Evolutionary conservation across 2,329 filamentous ascomycete species (phyloP), one percentile per base, ranked within the genome.

Genomic region (Davidsoniella virescens): DNA sequence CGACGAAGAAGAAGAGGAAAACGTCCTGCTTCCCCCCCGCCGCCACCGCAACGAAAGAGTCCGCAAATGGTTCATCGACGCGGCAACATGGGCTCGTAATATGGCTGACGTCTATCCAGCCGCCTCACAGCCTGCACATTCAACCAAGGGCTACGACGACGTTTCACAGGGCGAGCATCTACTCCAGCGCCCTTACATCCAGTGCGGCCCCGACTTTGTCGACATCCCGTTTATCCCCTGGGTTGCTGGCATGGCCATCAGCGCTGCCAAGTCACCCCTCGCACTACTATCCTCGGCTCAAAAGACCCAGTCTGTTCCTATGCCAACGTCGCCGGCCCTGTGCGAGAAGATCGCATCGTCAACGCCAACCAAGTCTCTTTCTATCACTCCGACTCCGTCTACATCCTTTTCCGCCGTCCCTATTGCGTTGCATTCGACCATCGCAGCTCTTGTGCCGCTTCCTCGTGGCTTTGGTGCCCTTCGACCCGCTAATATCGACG

Each of bases 91-190:
- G 51, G 46, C 51, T 3, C 46, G 38, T 20, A 52, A 52, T 29
- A 52, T 52, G 38, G 51, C 39, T 16, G 46, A 49, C 26, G 51
- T 52, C n/a, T 52, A 52, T 20, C 51, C 51, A 29, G 51, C 51
- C 5, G 51, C 51, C n/a, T 42, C 46, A 14, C 51, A 52, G 29
- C 36, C 41, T 1, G 43, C 41, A 6, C 40, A 44, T 10, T 40
- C 46, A 25, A 25, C 45, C 12, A 23, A 29, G 16, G 51, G 47
- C 33, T 47, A 52, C 18, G 40, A 52, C 20, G 40, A 49, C 16
- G 46, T 49, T n/a, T 36, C 37, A 17, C 51, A 49, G 16, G 47
- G 51, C 26, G 51, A 49, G 14, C 44, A 49, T 25, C 40, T 49
- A 41, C 41, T 52, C n/a, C 51, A 52, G 42, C 40, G 51, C 12